A percentile compares a stretch with the other conserved stretches of the same genome.
Conservation (phyloP, 352 stramenopile genomes). For the Phytophthora crassamura region DNA sequence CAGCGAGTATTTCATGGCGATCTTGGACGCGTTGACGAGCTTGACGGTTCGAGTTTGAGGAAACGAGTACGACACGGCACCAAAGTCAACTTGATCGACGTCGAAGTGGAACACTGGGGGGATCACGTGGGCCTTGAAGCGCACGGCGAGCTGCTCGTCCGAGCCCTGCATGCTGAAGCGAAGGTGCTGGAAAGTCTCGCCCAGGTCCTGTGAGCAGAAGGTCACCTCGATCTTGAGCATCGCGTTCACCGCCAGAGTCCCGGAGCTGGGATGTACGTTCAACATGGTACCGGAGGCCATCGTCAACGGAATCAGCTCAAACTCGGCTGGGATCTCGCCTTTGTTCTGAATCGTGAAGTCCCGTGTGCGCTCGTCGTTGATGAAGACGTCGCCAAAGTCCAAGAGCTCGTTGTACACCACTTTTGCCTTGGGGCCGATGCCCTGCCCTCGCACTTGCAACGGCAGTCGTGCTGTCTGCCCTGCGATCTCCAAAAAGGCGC, state of each 20-base stretch:
- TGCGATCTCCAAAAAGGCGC: conserved; percentile 90
- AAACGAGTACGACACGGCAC: conserved; percentile 93
- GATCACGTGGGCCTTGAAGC: conserved; percentile 92
- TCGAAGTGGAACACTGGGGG: conserved; percentile 95
- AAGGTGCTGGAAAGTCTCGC: conserved; percentile 88
- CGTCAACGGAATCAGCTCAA: conserved; percentile 59
- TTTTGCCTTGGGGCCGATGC: conserved; percentile 93
- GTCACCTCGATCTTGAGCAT: conserved; percentile 86
- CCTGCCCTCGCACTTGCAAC: conserved; percentile 88
- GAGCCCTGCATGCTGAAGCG: conserved; percentile 89
- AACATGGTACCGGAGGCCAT: conserved; percentile 46
- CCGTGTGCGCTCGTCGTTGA: conserved; percentile 88
- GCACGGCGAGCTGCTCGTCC: conserved; percentile 79
- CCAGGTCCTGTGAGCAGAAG: conserved; percentile 89
- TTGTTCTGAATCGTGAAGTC: conserved; percentile 94
- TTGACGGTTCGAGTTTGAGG: conserved; percentile 71
- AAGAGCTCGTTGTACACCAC: conserved; percentile 94
- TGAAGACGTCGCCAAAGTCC: conserved; percentile 96
- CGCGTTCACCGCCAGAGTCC: conserved; percentile 76
- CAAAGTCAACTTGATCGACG: conserved; percentile 91
- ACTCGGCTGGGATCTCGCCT: conserved; percentile 93
- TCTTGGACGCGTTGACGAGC: conserved; percentile 94
- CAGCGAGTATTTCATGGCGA: conserved; percentile 91
- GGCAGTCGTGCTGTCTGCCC: conserved; percentile 90
- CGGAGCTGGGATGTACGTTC: conserved; percentile 51